Conservation (phyloP, 1,284 basidiomycete species). For the Singerocomus rubriflavus region DNA sequence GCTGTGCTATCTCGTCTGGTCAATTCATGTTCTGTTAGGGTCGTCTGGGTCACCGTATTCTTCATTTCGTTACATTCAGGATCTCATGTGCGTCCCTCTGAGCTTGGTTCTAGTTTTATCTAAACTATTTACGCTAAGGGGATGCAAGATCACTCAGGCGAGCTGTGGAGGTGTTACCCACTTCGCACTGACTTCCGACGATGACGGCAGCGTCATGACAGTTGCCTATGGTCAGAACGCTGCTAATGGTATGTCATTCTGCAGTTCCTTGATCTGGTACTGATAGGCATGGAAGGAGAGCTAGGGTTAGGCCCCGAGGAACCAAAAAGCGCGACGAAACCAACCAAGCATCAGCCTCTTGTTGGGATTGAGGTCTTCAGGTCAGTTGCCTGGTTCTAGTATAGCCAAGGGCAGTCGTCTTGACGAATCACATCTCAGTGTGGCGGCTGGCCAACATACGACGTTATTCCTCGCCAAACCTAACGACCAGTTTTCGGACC, state of each 20-base stretch:
- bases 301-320: slow-evolving; percentile 79
- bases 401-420: not conserved
- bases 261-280: not conserved
- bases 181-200: slow-evolving; percentile 72
- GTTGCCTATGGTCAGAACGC: slow-evolving; percentile 86
- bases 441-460: slow-evolving; percentile 84
- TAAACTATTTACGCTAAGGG: slow-evolving; percentile 40
- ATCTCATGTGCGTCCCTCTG: slow-evolving; percentile 57
- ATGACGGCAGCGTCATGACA: slow-evolving; percentile 73
- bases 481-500: slow-evolving; percentile 64
- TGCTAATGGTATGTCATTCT: slow-evolving; percentile 52
- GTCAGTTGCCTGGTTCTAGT: slow-evolving; percentile 40
- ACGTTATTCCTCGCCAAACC: slow-evolving; percentile 78
- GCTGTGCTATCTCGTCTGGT: not conserved
- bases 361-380: slow-evolving; percentile 74
- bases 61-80: slow-evolving; percentile 76
- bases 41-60: slow-evolving; percentile 82
- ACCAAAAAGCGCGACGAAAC: slow-evolving; percentile 87
- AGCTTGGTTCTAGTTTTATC: not conserved
- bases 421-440: slow-evolving; percentile 39
- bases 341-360: slow-evolving; percentile 68
- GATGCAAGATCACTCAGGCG: slow-evolving; percentile 66
- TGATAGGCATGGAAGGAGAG: slow-evolving; percentile 47
- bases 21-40: slow-evolving; percentile 39
- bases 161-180: slow-evolving; percentile 89